phyloP scores from a whole-genome alignment of 106 monocot genomes.

The Dioscorea dumetorum region DNA sequence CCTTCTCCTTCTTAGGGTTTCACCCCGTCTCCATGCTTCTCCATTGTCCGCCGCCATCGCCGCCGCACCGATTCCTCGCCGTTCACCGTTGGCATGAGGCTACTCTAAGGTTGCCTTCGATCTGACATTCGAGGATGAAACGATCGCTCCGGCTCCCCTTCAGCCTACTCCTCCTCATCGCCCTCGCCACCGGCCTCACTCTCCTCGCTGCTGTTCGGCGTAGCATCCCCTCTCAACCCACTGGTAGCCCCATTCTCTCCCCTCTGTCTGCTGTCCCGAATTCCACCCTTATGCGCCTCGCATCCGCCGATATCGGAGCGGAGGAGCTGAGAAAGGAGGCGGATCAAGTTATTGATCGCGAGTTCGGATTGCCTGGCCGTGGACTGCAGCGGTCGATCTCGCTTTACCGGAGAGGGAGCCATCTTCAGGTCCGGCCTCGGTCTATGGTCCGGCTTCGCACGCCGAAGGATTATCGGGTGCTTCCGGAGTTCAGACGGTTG shows the following conservation, averaged over 20 bases:
- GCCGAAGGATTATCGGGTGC: constrained; percentile 8
- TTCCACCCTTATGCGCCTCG: constrained; percentile 28
- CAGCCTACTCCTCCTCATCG: constrained; percentile 30
- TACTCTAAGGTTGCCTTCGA: neutral
- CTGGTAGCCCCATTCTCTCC: neutral
- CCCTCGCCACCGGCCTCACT: constrained; percentile 30
- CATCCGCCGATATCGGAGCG: constrained; percentile 30
- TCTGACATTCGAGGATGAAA: neutral
- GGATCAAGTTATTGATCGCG: constrained; percentile 34
- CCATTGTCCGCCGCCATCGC: neutral
- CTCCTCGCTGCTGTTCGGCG: constrained; percentile 23
- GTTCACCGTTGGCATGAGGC: neutral
- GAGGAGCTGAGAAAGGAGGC: constrained; percentile 32
- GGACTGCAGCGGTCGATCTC: constrained; percentile 5
- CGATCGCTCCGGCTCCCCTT: constrained; percentile 17
- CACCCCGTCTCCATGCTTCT: too few species aligned
- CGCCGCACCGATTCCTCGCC: neutral
- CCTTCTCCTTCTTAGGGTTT: neutral
- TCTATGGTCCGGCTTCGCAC: neutral
- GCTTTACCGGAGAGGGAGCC: constrained; percentile 14
- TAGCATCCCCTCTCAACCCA: neutral
- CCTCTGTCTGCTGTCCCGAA: constrained; percentile 6
- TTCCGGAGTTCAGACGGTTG: constrained; percentile 28
- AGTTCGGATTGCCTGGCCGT: constrained; percentile 10
- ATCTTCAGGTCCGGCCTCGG: neutral